Conservation (phyloP, 345 rosid genomes). For the Euclidium syriacum region DNA sequence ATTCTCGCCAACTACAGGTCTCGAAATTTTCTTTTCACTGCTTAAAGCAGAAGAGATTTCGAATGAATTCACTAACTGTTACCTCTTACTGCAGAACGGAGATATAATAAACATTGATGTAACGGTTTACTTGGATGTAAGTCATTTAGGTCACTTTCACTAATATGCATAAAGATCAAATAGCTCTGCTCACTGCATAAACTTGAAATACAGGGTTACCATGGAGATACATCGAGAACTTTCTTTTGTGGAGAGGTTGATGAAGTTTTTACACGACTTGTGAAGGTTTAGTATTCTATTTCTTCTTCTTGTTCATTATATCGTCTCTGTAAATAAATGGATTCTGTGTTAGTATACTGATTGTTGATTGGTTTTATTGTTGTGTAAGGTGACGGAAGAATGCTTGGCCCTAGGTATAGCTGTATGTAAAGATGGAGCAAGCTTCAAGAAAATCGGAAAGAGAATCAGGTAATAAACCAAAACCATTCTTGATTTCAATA, state of each 20-base stretch:
- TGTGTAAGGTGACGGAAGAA: slow-evolving; percentile 72
- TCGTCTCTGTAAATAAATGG: neutral
- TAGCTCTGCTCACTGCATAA: neutral
- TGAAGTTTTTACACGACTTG: slow-evolving; percentile 52
- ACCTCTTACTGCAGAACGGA: slow-evolving; percentile 56
- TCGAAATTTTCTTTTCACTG: slow-evolving; percentile 4
- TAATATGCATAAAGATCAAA: neutral
- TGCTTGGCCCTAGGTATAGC: slow-evolving; percentile 90
- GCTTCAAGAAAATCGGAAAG: slow-evolving; percentile 87
- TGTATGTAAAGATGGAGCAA: slow-evolving; percentile 88
- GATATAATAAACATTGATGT: slow-evolving; percentile 93
- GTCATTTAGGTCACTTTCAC: slow-evolving; percentile 2
- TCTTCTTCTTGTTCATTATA: neutral
- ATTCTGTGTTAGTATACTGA: neutral
- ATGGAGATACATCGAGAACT: slow-evolving; percentile 94
- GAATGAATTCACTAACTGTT: slow-evolving; percentile 3
- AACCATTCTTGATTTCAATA: neutral
- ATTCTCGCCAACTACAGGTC: slow-evolving; percentile 96
- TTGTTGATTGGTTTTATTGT: neutral
- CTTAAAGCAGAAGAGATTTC: neutral
- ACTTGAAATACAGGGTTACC: slow-evolving; percentile 61
- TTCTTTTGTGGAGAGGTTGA: slow-evolving; percentile 73
- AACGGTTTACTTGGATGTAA: slow-evolving; percentile 88
- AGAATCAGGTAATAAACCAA: slow-evolving; percentile 60
- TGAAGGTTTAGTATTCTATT: slow-evolving; percentile 39